A percentile compares a stretch with the other conserved stretches of the same genome.
Evolutionary conservation across 2,329 filamentous ascomycete species (phyloP).

Genomic region (Bertia moriformis): DNA sequence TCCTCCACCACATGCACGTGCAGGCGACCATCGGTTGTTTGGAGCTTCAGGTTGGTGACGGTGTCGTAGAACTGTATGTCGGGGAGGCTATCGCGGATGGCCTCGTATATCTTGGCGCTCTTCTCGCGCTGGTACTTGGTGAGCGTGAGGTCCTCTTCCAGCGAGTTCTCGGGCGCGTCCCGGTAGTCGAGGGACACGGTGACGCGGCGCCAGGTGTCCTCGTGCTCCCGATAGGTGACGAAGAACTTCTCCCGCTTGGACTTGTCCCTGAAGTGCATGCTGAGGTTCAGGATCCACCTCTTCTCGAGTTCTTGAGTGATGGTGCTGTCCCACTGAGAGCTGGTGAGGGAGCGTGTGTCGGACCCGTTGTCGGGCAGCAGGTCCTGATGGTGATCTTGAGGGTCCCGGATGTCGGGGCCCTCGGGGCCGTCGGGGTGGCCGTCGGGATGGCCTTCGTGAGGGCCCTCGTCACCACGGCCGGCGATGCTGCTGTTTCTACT

Average conservation of each 20-base stretch:
- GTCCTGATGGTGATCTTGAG: neutral
- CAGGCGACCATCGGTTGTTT: conserved; percentile 73
- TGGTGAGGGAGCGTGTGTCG: conserved; percentile 32
- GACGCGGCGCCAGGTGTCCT: conserved; percentile 69
- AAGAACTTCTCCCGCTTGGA: conserved; percentile 96
- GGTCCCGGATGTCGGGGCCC: neutral
- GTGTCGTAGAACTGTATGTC: conserved; percentile 94
- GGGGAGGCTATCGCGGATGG: conserved; percentile 78
- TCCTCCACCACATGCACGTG: conserved; percentile 98
- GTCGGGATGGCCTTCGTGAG: neutral
- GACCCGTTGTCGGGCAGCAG: conserved; percentile 7
- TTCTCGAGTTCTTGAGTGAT: conserved; percentile 72
- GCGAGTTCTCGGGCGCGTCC: conserved; percentile 60
- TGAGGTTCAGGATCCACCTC: conserved; percentile 90
- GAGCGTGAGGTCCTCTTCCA: conserved; percentile 68
- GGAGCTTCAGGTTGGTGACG: conserved; percentile 89
- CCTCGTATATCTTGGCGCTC: conserved; percentile 82
- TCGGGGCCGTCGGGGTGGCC: neutral
- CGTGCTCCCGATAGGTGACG: conserved; percentile 75
- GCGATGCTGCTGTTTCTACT: too few species aligned
- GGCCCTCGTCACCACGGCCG: too few species aligned
- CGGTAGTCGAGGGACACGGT: conserved; percentile 92
- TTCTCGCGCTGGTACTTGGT: conserved; percentile 82
- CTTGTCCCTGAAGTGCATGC: conserved; percentile 93
- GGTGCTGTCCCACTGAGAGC: conserved; percentile 41